Base-by-base conservation (phyloP, 768 basidiomycete species). In the Podaxis sp. region DNA sequence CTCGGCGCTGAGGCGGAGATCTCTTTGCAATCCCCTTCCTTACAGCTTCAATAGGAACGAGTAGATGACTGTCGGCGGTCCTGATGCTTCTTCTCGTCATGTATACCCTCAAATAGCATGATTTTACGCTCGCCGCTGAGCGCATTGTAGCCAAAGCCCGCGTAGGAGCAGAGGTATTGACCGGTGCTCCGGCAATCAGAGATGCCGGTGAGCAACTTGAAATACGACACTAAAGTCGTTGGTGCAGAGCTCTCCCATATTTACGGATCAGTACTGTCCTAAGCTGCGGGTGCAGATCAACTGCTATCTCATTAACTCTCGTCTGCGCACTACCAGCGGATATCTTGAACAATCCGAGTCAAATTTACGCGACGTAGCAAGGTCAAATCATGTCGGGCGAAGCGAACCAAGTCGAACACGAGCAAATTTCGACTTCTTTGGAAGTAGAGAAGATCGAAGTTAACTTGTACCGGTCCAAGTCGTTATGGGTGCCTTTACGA, bases 361-460 rank as follows among this genome's bases (percentile, higher is more conserved):
- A 22, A 60, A 9, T 4, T 11, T 28, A 61, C 51, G 39, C 48
- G 46, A 19, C 33, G 46, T 39, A 56, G 46, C 54, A n/a, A 24
- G 52, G 11, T 24, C 56, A 24, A 42, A 42, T 52, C 52, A 66
- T 59, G 57, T 74, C 73, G 66, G 68, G 70, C 42, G 74, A 74
- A 55, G 75, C 75, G 46, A 80, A 78, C 67, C 84, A 85, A 72
- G 81, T 74, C n/a, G 86, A 88, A 69, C 84, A 86, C 65, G 81
- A 84, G 63, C 85, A 85, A 55, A 90, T 92, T 53, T 86, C 89
- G 0, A 85, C 87, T 2, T 84, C 88, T 15, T 79, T 95, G 4
- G 90, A 93, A 63, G 85, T 94, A 22, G 93, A 94, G 70, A 82
- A 84, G 61, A 80, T 95, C 26, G 93, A 93, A 66, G 80, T 81